phyloP scores from a whole-genome alignment of 148 eudicot species.

The Arbutus unedo region DNA sequence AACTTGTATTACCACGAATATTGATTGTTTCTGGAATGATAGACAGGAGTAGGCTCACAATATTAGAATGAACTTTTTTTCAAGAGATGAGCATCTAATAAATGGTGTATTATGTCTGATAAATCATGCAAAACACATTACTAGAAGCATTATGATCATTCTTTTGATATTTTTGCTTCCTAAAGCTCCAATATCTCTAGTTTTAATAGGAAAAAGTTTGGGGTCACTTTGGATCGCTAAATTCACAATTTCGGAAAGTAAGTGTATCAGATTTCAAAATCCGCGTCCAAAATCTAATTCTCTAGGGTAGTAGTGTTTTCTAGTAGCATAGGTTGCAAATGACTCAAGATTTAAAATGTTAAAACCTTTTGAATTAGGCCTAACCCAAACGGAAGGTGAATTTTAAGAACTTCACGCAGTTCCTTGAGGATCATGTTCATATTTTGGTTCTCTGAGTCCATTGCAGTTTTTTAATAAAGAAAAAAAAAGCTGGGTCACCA shows the following conservation, averaged over 20 bases:
- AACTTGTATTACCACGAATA: not conserved
- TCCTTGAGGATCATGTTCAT: not conserved
- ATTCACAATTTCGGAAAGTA: not conserved
- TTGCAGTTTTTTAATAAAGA: too few species aligned
- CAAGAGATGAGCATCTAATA: not conserved
- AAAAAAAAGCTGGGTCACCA: too few species aligned
- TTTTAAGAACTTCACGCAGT: not conserved
- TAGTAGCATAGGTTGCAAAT: not conserved
- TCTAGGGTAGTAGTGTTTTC: not conserved
- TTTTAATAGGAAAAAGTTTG: not conserved
- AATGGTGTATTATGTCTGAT: not conserved
- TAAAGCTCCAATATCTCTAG: not conserved
- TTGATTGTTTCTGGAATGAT: not conserved
- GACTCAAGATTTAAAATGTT: not conserved
- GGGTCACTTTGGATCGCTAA: not conserved
- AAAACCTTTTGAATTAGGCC: not conserved
- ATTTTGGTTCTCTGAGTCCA: constrained; percentile 4
- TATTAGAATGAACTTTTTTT: too few species aligned
- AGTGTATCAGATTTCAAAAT: not conserved
- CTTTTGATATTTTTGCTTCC: not conserved
- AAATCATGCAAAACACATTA: not conserved
- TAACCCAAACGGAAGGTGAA: not conserved
- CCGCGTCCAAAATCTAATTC: not conserved
- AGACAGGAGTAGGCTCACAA: not conserved
- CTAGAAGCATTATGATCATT: not conserved